phyloP scores from a whole-genome alignment of 2,329 filamentous ascomycete genomes.

The Cadophora gregata region DNA sequence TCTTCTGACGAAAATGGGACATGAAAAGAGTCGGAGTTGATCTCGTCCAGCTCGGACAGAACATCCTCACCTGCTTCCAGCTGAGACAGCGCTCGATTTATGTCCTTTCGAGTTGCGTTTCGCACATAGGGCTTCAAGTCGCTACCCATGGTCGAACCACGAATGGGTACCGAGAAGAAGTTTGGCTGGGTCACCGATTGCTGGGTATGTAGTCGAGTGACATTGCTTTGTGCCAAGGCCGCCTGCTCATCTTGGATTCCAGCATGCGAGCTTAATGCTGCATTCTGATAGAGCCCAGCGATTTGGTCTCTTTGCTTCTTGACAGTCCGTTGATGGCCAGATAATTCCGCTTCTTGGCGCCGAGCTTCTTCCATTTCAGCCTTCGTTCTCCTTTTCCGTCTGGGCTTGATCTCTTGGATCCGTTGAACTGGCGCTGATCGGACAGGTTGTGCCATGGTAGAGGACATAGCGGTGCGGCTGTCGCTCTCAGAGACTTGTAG shows the following conservation, averaged over 20 bases:
- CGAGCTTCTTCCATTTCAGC: constrained; percentile 12
- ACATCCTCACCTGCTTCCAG: not conserved
- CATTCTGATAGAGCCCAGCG: not conserved
- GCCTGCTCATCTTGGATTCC: not conserved
- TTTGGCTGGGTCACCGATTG: not conserved
- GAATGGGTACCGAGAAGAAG: too few species aligned
- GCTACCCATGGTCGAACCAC: not conserved
- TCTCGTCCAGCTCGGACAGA: not conserved
- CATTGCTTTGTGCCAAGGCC: constrained; percentile 2
- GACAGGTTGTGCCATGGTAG: not conserved
- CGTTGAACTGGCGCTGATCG: not conserved
- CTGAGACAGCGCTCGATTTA: not conserved
- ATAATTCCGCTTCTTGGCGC: not conserved
- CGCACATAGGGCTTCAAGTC: not conserved
- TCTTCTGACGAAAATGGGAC: constrained; percentile 4
- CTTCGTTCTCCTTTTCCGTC: constrained; percentile 10
- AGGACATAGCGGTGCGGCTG: not conserved
- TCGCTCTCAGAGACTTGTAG: not conserved
- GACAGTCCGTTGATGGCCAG: not conserved
- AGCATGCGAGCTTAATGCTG: not conserved
- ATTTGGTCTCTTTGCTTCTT: not conserved
- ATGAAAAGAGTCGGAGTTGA: not conserved
- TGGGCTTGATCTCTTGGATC: not conserved
- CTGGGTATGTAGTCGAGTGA: not conserved
- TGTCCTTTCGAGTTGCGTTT: not conserved